Evolutionary conservation across 352 stramenopile species (phyloP).

Genomic region (Globisporangium paddicum): DNA sequence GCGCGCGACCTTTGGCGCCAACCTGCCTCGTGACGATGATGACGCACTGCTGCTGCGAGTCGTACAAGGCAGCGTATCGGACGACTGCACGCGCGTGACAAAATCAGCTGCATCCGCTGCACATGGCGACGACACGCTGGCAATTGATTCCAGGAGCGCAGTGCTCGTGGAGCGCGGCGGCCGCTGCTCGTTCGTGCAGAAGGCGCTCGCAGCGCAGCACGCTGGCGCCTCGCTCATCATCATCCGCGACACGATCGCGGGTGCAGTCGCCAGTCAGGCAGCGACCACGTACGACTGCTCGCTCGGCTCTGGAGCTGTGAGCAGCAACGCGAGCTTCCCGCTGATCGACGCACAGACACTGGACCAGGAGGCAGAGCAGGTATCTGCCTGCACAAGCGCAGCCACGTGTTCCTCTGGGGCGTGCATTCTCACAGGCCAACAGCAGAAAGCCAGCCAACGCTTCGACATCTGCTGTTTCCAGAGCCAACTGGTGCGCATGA

Average conservation of each 20-base stretch:
- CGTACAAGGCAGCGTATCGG: slow-evolving; percentile 10
- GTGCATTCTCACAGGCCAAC: slow-evolving; percentile 31
- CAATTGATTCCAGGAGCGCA: slow-evolving; percentile 9
- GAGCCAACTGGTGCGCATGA: slow-evolving; percentile 40
- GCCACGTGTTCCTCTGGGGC: slow-evolving; percentile 25
- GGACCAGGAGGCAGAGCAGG: not conserved
- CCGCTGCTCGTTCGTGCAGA: slow-evolving; percentile 45
- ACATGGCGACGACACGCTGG: not conserved
- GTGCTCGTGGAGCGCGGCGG: slow-evolving; percentile 45
- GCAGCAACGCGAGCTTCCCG: slow-evolving; percentile 37
- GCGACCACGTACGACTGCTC: slow-evolving; percentile 36
- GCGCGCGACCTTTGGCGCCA: slow-evolving; percentile 22
- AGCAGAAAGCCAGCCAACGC: not conserved
- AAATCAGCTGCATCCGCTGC: not conserved
- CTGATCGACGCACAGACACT: slow-evolving; percentile 2
- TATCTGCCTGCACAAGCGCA: slow-evolving; percentile 17
- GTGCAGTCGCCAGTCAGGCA: slow-evolving; percentile 23
- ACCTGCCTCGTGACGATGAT: slow-evolving; percentile 11
- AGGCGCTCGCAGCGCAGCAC: slow-evolving; percentile 30
- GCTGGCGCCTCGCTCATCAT: slow-evolving; percentile 34
- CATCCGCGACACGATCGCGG: slow-evolving; percentile 42
- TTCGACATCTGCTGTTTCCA: slow-evolving; percentile 54
- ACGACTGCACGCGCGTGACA: slow-evolving; percentile 16
- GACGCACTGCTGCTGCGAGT: slow-evolving; percentile 11
- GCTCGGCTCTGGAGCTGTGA: slow-evolving; percentile 29